These are phyloP conservation scores for Cucurbita moschata DNA, from an alignment of 306 rosid genomes.

Conservation along the genomic window DNA sequence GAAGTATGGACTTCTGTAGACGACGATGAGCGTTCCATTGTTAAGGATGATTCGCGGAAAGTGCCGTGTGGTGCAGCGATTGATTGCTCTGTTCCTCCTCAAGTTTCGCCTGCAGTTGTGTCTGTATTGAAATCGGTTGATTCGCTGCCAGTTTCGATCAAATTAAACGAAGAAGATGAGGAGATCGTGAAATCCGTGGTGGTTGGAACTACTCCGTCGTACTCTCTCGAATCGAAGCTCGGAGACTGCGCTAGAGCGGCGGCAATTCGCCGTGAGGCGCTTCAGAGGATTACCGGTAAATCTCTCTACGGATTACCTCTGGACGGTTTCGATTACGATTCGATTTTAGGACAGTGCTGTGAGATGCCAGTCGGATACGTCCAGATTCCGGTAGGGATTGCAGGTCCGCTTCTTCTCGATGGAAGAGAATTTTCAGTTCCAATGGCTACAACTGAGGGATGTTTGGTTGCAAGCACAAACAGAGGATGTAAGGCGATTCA, in stretches of 20 bases:
- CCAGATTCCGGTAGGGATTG: slow-evolving; percentile 84
- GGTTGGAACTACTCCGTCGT: slow-evolving; percentile 45
- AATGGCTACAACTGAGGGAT: slow-evolving; percentile 91
- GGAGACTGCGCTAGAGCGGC: slow-evolving; percentile 60
- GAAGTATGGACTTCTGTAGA: slow-evolving; percentile 44
- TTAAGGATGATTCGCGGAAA: slow-evolving; percentile 30
- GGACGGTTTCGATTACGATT: slow-evolving; percentile 59
- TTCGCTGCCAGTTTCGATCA: not conserved
- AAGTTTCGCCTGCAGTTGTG: not conserved
- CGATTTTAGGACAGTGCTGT: slow-evolving; percentile 85
- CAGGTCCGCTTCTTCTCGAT: slow-evolving; percentile 64
- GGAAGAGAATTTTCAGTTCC: slow-evolving; percentile 62
- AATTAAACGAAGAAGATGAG: slow-evolving; percentile 29
- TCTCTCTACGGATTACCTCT: slow-evolving; percentile 47
- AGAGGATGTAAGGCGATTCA: slow-evolving; percentile 80
- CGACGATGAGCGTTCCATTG: slow-evolving; percentile 25
- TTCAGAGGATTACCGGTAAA: slow-evolving; percentile 40
- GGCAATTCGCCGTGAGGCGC: slow-evolving; percentile 41
- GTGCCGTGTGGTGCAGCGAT: slow-evolving; percentile 29
- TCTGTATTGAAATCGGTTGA: slow-evolving; percentile 11
- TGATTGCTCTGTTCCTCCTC: slow-evolving; percentile 23
- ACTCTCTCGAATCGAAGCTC: slow-evolving; percentile 52
- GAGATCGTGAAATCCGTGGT: slow-evolving; percentile 43
- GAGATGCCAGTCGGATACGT: slow-evolving; percentile 84
- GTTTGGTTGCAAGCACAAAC: slow-evolving; percentile 75